Conservation (phyloP, 2,329 filamentous ascomycete genomes). For the Teratosphaeria epicoccoides region DNA sequence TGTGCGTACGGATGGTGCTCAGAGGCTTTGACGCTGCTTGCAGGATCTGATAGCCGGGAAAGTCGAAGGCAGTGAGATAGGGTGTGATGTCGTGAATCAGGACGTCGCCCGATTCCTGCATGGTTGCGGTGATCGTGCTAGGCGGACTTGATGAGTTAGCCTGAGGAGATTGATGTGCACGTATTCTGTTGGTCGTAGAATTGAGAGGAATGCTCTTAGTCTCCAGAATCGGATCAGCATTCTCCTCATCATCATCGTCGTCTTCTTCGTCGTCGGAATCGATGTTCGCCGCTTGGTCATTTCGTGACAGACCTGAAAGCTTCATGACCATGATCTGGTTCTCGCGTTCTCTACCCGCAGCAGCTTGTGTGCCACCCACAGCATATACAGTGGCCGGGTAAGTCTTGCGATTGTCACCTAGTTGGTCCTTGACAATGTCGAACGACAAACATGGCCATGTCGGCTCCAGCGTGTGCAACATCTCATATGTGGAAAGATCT, state of each 20-base stretch:
- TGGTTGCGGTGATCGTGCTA: slow-evolving; percentile 76
- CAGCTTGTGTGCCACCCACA: slow-evolving; percentile 89
- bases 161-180: slow-evolving; percentile 68
- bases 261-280: slow-evolving; percentile 60
- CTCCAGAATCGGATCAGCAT: slow-evolving; percentile 82
- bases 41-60: slow-evolving; percentile 68
- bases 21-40: slow-evolving; percentile 80
- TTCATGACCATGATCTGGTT: slow-evolving; percentile 96
- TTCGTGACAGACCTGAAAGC: slow-evolving; percentile 80
- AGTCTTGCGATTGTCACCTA: slow-evolving; percentile 82
- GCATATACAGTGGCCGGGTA: slow-evolving; percentile 94
- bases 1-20: slow-evolving; percentile 80
- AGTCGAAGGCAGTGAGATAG: slow-evolving; percentile 81
- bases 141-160: slow-evolving; percentile 60
- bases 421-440: slow-evolving; percentile 73
- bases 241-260: slow-evolving; percentile 62
- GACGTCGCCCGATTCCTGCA: slow-evolving; percentile 82
- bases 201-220: slow-evolving; percentile 76
- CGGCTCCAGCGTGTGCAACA: slow-evolving; percentile 88
- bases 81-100: slow-evolving; percentile 91
- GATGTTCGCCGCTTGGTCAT: slow-evolving; percentile 62
- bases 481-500: slow-evolving; percentile 90
- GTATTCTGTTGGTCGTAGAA: slow-evolving; percentile 88
- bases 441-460: slow-evolving; percentile 97
- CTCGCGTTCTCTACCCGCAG: slow-evolving; percentile 61